Evolutionary conservation across 352 stramenopile genomes (phyloP), one percentile per base, ranked within the genome.

Genomic region (Globisporangium perplexum): DNA sequence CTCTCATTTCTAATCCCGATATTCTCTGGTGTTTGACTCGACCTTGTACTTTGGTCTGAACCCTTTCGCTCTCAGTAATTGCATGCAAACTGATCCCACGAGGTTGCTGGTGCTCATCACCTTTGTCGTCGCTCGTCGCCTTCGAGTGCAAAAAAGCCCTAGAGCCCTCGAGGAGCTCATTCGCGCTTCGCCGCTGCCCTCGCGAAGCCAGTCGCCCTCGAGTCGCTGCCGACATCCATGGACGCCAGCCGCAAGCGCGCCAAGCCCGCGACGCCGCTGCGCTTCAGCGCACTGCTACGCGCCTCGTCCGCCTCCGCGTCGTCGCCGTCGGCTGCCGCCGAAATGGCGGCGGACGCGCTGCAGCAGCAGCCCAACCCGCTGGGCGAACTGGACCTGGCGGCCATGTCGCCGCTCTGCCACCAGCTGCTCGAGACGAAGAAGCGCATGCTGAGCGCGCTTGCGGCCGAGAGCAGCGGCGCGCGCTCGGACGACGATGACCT

Each of bases 371-470:
- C 33, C 33, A 39, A 18, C 33, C 12, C 17, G 8, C 38, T 55
- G 23, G 53, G 38, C 45, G 54, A 44, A 24, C 45, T 59, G 53
- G 59, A 66, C 49, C 24, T 66, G 23, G 36, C 59, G 42, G 47
- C 36, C 14, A 55, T 67, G 31, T 77, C 69, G 54, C 59, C 65
- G 45, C 65, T 77, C 8, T 70, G 58, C 31, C 71, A 56, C 42
- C 63, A 68, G 55, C 55, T 75, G 24, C 38, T 71, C n/a, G 59
- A 69, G 55, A 63, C 62, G 46, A 83, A 83, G 66, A 74, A 70
- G 42, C 61, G 63, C 45, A 71, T 86, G 72, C 53, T 82, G 35
- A 59, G 57, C 50, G 53, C 60, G 48, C 60, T 69, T n/a, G 12
- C 71, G 48, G 65, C 74, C 50, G 57, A 60, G 23, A 66, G 59